Evolutionary conservation across 805 yeast genomes (phyloP).

Genomic region (Saccharomyces paradoxus): DNA sequence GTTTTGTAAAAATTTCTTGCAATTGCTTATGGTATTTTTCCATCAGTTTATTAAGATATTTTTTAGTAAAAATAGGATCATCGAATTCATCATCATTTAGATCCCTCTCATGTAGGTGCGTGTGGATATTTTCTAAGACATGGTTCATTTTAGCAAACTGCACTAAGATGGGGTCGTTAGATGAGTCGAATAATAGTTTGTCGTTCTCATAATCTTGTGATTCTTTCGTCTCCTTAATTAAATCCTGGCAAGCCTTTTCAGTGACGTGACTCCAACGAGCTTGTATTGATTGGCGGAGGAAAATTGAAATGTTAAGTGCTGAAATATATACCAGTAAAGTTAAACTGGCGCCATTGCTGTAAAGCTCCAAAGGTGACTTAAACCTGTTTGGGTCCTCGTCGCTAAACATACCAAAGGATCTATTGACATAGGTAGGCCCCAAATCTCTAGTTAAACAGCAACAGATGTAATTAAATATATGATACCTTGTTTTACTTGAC

Average conservation of each 20-base stretch:
- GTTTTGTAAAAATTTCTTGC: conserved; percentile 32
- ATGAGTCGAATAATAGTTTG: conserved; percentile 6
- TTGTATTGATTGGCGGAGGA: conserved; percentile 54
- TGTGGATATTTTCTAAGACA: conserved; percentile 53
- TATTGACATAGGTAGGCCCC: conserved; percentile 51
- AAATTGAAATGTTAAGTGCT: conserved; percentile 55
- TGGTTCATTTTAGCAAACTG: conserved; percentile 51
- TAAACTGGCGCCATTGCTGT: conserved; percentile 18
- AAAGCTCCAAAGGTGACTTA: conserved; percentile 15
- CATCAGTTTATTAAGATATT: conserved; percentile 9
- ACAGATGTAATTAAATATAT: conserved; percentile 56
- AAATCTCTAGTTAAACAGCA: conserved; percentile 66
- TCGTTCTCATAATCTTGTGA: neutral
- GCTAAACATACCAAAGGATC: conserved; percentile 30
- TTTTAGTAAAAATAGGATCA: conserved; percentile 13
- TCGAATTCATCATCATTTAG: conserved; percentile 8
- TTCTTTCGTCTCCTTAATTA: neutral
- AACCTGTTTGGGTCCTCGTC: conserved; percentile 13
- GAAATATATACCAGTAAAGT: conserved; percentile 49
- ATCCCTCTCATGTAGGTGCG: conserved; percentile 36
- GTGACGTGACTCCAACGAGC: conserved; percentile 46
- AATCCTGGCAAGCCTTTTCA: conserved; percentile 14
- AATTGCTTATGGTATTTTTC: conserved; percentile 45
- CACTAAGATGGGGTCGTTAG: conserved; percentile 43
- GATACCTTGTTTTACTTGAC: conserved; percentile 71